Evolutionary conservation across 1,139 yeast species (phyloP), one percentile per base, ranked within the genome.

Genomic region (Pichiaceae sp.): DNA sequence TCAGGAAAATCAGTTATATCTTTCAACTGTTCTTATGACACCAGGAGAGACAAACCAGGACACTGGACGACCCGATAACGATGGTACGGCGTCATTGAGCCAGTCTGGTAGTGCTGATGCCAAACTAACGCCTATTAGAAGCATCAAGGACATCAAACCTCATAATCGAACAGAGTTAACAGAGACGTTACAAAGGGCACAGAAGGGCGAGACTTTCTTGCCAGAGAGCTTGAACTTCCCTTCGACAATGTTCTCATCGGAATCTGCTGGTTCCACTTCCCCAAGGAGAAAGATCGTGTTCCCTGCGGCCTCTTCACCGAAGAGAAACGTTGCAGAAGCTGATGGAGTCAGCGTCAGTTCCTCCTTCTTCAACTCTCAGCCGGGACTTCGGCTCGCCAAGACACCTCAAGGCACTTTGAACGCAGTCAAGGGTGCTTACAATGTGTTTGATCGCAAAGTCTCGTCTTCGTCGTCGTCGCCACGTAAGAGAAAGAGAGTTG

Each of bases 371-470:
- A 52, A 52, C 29, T 50, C 53, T n/a, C 62, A 57, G 38, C 70
- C 68, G 2, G 64, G 60, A 28, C 45, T 63, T 34, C 50, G 57
- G 5, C 42, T 53, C n/a, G 66, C 66, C 2, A 39, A 53, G 17
- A 49, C 56, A 16, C 41, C 46, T 12, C 48, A 54, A 28, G 64
- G 63, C 1, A 56, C 54, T 17, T 34, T 62, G 23, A 66, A 67
- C 41, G 66, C 72, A 0, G 61, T 65, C 3, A 66, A 63, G 42
- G 64, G 62, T 12, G 67, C 72, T 1, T 60, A 62, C 35, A 66
- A 70, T 15, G 50, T 65, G 19, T 66, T 72, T 45, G 69, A 74
- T 19, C 72, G 71, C 46, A 58, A 43, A 56, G 28, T 25, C 14
- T 21, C 24, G 24, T 7, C 24, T 7, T 21, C 24, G 24, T 12